Evolutionary conservation across 148 eudicot species (phyloP), one percentile per base, ranked within the genome.

Genomic region (Nepenthes mirabilis): DNA sequence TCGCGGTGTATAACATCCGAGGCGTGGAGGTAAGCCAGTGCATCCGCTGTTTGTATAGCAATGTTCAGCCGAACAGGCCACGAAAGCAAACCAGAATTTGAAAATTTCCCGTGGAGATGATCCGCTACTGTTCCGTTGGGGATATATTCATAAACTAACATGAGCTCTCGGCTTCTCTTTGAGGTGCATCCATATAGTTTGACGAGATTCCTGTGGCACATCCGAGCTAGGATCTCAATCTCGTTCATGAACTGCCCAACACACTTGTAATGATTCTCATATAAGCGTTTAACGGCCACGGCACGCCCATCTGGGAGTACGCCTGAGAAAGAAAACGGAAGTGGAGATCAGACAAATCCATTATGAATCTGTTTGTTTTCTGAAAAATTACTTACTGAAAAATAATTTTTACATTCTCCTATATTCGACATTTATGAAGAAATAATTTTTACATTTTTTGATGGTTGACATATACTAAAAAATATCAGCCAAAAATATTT

Each of bases 91-190:
- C 74, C 72, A 0, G 80, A 72, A 13, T 63, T 63, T 12, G 82
- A 74, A 34, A 64, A 72, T 58, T 62, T 72, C 11, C 90, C 90
- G 32, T 84, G 82, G 6, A 84, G 75, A 61, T 84, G 90, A 66
- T 84, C 90, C 0, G 84, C 86, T 14, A 81, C 80, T 9, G 90
- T 84, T 2, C 90, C 90, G 36, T 84, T 84, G 1, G 90, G 66
- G 54, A 84, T 62, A 56, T 76, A 84, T 59, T 84, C 90, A n/a
- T 84, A 84, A 2, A 84, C 86, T 12, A 84, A 78, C 52, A 84
- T 65, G 10, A 84, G 78, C 14, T 79, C 86, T 37, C 71, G 62
- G 71, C 90, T 81, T 43, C 65, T 50, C 37, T 66, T 79, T 5
- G 90, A 79, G 2, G 86, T 84, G 77, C 90, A 84, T 32, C 90